These are phyloP conservation scores for Hyphopichia khmerensis DNA, from an alignment of 1,139 yeast species.

Conservation along the genomic window DNA sequence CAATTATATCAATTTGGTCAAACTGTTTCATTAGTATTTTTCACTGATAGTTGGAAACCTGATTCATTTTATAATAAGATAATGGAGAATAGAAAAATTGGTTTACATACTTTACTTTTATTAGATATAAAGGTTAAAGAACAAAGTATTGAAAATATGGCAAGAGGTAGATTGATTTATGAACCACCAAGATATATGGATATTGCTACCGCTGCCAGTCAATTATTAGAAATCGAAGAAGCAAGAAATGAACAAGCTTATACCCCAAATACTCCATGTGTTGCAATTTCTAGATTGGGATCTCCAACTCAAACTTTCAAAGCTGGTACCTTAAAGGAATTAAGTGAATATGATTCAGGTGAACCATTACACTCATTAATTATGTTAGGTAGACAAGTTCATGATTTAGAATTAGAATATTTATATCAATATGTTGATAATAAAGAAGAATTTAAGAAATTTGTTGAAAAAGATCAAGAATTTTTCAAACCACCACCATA, in stretches of 20 bases:
- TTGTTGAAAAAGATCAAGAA: conserved; percentile 71
- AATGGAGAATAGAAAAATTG: conserved; percentile 84
- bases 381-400: conserved; percentile 90
- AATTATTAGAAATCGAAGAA: conserved; percentile 84
- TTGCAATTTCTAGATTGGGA: conserved; percentile 89
- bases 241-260: conserved; percentile 71
- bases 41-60: conserved; percentile 94
- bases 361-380: conserved; percentile 92
- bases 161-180: conserved; percentile 85
- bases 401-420: conserved; percentile 87
- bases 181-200: conserved; percentile 98
- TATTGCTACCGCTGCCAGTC: conserved; percentile 84
- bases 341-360: conserved; percentile 84
- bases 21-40: conserved; percentile 91
- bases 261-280: conserved; percentile 85
- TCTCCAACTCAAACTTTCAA: conserved; percentile 79
- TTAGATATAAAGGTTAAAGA: conserved; percentile 96
- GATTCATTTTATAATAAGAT: conserved; percentile 91
- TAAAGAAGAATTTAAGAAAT: conserved; percentile 54
- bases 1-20: conserved; percentile 96
- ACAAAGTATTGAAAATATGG: conserved; percentile 92
- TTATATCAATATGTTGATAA: conserved; percentile 74
- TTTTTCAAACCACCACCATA: conserved; percentile 63
- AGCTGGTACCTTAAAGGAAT: conserved; percentile 77
- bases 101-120: conserved; percentile 84